Conservation (phyloP, 1,284 basidiomycete species). For the Puccinia polysora region DNA sequence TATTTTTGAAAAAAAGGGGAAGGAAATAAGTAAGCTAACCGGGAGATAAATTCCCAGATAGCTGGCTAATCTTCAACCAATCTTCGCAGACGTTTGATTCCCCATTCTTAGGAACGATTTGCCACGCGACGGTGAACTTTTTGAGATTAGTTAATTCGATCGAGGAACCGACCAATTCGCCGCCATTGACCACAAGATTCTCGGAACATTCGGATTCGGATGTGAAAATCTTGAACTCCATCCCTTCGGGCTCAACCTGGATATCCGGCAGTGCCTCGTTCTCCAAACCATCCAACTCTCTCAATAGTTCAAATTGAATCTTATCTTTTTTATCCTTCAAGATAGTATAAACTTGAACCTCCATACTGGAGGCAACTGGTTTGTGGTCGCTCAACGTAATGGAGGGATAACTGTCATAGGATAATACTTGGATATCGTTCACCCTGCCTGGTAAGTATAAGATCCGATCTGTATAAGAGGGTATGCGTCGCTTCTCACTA, state of each 20-base stretch:
- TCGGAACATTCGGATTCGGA: not conserved
- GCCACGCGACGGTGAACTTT: slow-evolving; percentile 25
- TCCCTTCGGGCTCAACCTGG: slow-evolving; percentile 14
- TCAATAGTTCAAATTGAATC: slow-evolving; percentile 18
- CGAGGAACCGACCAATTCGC: slow-evolving; percentile 6
- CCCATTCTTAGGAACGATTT: slow-evolving; percentile 33
- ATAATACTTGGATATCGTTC: slow-evolving; percentile 34
- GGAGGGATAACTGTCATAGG: slow-evolving; percentile 18
- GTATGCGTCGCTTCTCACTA: slow-evolving; percentile 40
- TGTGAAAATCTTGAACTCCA: slow-evolving; percentile 15
- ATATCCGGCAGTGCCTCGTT: slow-evolving; percentile 33
- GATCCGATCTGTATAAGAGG: slow-evolving; percentile 37
- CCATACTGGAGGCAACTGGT: slow-evolving; percentile 20
- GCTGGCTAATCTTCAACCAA: slow-evolving; percentile 41
- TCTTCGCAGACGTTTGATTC: slow-evolving; percentile 31
- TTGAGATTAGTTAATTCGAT: slow-evolving; percentile 27
- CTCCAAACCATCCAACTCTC: slow-evolving; percentile 40
- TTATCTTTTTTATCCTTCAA: not conserved
- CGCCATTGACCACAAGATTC: slow-evolving; percentile 7
- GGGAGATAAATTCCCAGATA: slow-evolving; percentile 7
- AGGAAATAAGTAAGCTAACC: not conserved
- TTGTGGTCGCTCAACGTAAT: slow-evolving; percentile 40
- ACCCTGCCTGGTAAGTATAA: slow-evolving; percentile 25
- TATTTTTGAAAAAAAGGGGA: not conserved
- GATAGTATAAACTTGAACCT: slow-evolving; percentile 17